Base-by-base conservation (phyloP, 192 early-diverging fungal genomes). In the Phlyctochytrium bullatum region DNA sequence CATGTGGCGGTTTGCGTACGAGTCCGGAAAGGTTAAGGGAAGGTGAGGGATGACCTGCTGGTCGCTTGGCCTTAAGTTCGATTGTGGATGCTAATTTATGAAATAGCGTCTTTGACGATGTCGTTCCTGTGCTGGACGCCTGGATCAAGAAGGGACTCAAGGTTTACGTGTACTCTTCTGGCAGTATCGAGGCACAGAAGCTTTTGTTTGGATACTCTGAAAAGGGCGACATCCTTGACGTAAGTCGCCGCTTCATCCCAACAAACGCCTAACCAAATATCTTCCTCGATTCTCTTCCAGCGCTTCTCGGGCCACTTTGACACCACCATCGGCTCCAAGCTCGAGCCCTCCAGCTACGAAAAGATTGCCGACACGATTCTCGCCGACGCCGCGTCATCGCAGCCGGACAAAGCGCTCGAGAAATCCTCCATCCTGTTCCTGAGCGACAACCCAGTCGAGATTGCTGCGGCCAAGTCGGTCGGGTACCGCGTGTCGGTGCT, bases 91-190 rank as follows among this genome's bases (percentile, higher is more conserved):
- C 30, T 60, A 16, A 23, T 23, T 63, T 34, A 28, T 57, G 3
- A 30, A 31, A 20, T 69, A 91, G 79, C n/a, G 77, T 99, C 12
- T 99, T 90, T 66, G 78, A 85, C 14, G 97, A 99, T 76, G 97
- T 97, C 0, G 78, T 91, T 2, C 81, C 83, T 10, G 89, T 90
- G 0, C 84, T 99, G 0, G 75, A 88, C 6, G 54, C 73, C 27
- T 98, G 94, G 95, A 78, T 71, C 25, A 61, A 31, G 27, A 6
- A 68, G 2, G 83, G 80, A 27, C 79, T 83, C 47, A 80, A 79
- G 65, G 81, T 98, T 47, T 97, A 89, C 71, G 97, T 99, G 34
- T 99, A 98, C 83, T 97, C 95, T 29, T 97, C 95, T 65, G 97
- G 97, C 10, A 95, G 93, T 53, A 84, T 99, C 2, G 76, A 81